phyloP scores from a whole-genome alignment of 495 filamentous ascomycete species.

The Penicillium waksmanii region DNA sequence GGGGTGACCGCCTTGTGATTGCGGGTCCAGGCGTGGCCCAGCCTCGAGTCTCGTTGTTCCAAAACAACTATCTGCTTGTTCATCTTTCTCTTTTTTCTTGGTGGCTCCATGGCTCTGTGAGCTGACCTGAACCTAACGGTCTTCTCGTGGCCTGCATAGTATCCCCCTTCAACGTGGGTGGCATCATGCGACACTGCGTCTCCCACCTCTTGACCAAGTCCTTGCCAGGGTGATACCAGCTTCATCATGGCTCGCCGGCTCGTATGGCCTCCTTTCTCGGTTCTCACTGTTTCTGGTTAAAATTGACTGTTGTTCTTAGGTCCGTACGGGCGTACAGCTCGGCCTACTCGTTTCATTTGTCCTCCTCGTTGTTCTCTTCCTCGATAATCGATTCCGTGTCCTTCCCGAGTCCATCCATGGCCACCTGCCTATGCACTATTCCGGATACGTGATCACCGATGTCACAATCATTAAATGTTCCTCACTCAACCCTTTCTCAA shows the following conservation, averaged over 20 bases:
- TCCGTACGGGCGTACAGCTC: conserved; percentile 85
- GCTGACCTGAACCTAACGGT: conserved; percentile 28
- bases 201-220: conserved; percentile 30
- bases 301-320: conserved; percentile 33
- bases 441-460: conserved; percentile 84
- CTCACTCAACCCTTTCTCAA: conserved; percentile 71
- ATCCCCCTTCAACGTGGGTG: conserved; percentile 8
- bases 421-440: conserved; percentile 79
- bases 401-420: conserved; percentile 81
- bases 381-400: conserved; percentile 81
- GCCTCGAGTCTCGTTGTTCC: neutral
- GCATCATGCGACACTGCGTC: conserved; percentile 32
- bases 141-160: conserved; percentile 31
- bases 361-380: conserved; percentile 70
- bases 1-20: conserved; percentile 23
- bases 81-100: conserved; percentile 6
- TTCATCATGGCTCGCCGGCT: conserved; percentile 53
- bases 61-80: conserved; percentile 21
- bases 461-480: conserved; percentile 82
- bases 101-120: conserved; percentile 24
- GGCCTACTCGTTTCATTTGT: conserved; percentile 65
- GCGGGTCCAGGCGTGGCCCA: conserved; percentile 16
- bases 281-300: conserved; percentile 14
- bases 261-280: conserved; percentile 31
- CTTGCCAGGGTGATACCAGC: conserved; percentile 39